A percentile compares a stretch with the other conserved stretches of the same genome.
phyloP scores from a whole-genome alignment of 1,284 basidiomycete genomes.

The Stereum hirsutum region DNA sequence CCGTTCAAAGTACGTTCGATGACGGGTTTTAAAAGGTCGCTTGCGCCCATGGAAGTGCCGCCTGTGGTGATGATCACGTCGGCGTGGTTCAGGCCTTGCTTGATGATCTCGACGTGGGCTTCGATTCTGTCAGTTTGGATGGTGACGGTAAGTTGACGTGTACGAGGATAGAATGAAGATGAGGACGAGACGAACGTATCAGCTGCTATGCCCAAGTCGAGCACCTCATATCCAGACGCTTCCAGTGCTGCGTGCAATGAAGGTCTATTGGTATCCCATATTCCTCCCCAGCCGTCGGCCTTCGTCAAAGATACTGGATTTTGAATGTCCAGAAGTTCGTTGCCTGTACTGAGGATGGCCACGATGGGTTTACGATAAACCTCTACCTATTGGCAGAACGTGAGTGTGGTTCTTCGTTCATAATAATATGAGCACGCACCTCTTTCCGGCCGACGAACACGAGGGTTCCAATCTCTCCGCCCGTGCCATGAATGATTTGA shows the following conservation, averaged over 20 bases:
- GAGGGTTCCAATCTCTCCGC: conserved; percentile 83
- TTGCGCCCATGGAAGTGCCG: conserved; percentile 86
- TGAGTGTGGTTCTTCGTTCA: background rate
- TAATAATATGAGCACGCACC: conserved; percentile 27
- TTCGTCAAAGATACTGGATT: conserved; percentile 20
- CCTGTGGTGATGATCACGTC: conserved; percentile 82
- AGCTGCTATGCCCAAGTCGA: conserved; percentile 74
- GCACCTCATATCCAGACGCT: conserved; percentile 65
- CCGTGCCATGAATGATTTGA: conserved; percentile 50
- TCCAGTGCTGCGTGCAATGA: conserved; percentile 63
- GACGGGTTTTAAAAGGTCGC: conserved; percentile 80
- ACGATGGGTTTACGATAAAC: conserved; percentile 68
- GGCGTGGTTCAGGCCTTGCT: conserved; percentile 46
- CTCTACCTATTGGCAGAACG: conserved; percentile 34
- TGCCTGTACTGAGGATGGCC: conserved; percentile 79
- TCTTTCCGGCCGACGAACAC: conserved; percentile 69
- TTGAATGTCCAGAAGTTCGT: conserved; percentile 70
- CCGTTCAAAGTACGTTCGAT: conserved; percentile 74
- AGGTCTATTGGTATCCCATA: conserved; percentile 82
- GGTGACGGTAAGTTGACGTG: background rate
- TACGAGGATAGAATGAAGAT: background rate
- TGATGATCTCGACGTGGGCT: conserved; percentile 51
- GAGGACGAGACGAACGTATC: conserved; percentile 49
- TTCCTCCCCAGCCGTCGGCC: conserved; percentile 52
- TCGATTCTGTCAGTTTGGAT: conserved; percentile 33